phyloP scores from a whole-genome alignment of 2,329 filamentous ascomycete genomes.

The Botrytis paeoniae region DNA sequence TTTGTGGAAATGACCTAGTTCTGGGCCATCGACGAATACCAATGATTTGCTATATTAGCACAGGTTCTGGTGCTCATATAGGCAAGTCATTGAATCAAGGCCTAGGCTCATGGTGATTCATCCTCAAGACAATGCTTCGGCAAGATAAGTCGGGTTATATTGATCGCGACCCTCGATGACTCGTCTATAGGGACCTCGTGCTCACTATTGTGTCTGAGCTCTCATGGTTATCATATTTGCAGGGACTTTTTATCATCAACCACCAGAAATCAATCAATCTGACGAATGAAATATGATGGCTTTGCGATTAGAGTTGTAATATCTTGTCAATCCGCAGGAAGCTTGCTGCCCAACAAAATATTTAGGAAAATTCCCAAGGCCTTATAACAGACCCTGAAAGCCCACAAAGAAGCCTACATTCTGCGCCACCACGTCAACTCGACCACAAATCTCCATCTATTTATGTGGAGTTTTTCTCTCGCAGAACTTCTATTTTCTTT shows the following conservation, averaged over 20 bases:
- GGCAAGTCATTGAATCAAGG: background rate
- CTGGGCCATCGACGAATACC: accelerated
- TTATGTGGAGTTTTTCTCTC: background rate
- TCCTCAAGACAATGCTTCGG: background rate
- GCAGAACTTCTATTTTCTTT: background rate
- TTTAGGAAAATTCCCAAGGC: background rate
- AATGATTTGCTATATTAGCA: background rate
- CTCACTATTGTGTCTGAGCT: background rate
- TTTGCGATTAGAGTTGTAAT: background rate
- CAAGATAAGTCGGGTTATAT: background rate
- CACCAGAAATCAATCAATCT: background rate
- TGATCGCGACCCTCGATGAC: background rate
- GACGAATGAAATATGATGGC: background rate
- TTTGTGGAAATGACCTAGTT: background rate
- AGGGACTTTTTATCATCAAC: background rate
- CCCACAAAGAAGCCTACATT: background rate
- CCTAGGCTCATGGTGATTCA: background rate
- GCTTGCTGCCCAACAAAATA: background rate
- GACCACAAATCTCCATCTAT: background rate
- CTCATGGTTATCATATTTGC: background rate
- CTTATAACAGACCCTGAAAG: background rate
- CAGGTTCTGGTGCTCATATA: background rate
- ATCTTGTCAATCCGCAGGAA: background rate
- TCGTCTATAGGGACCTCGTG: background rate
- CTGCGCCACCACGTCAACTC: background rate